Evolutionary conservation across 768 basidiomycete genomes (phyloP).

Genomic region (Zangia roseola): DNA sequence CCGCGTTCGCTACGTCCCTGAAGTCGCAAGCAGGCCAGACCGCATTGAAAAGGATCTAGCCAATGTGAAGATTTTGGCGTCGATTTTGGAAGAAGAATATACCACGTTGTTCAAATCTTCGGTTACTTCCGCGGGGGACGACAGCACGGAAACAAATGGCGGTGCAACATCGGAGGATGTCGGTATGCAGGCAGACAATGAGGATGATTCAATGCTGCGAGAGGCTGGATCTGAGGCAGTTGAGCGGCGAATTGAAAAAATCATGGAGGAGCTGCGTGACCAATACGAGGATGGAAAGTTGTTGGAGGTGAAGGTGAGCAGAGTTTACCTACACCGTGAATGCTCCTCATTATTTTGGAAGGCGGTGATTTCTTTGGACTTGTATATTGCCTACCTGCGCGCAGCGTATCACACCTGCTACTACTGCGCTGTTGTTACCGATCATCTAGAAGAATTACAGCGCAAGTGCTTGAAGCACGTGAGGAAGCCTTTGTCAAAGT

Average conservation of each 20-base stretch:
- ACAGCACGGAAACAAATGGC: constrained; percentile 28
- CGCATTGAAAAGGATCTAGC: constrained; percentile 79
- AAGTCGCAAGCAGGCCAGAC: constrained; percentile 76
- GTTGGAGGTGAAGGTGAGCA: constrained; percentile 64
- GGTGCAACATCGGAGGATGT: constrained; percentile 31
- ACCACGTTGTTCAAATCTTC: constrained; percentile 45
- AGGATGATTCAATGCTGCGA: constrained; percentile 50
- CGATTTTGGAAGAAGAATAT: constrained; percentile 73
- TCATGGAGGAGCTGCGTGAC: constrained; percentile 67
- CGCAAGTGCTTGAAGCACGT: constrained; percentile 93
- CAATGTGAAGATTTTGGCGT: constrained; percentile 70
- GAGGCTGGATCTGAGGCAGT: constrained; percentile 77
- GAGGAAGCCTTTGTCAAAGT: constrained; percentile 70
- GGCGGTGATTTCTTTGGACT: constrained; percentile 82
- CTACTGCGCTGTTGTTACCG: constrained; percentile 91
- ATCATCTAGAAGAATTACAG: constrained; percentile 93
- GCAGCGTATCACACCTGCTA: constrained; percentile 94
- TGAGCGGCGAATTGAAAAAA: constrained; percentile 76
- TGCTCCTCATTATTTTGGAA: constrained; percentile 34
- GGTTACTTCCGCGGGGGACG: constrained; percentile 16
- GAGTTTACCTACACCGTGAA: constrained; percentile 14
- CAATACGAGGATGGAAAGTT: constrained; percentile 68
- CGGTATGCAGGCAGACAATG: constrained; percentile 36
- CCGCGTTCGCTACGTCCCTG: constrained; percentile 76
- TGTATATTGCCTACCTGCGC: constrained; percentile 92